These are phyloP conservation scores for Filobasidium floriforme DNA, from an alignment of 768 basidiomycete genomes.

Conservation along the genomic window DNA sequence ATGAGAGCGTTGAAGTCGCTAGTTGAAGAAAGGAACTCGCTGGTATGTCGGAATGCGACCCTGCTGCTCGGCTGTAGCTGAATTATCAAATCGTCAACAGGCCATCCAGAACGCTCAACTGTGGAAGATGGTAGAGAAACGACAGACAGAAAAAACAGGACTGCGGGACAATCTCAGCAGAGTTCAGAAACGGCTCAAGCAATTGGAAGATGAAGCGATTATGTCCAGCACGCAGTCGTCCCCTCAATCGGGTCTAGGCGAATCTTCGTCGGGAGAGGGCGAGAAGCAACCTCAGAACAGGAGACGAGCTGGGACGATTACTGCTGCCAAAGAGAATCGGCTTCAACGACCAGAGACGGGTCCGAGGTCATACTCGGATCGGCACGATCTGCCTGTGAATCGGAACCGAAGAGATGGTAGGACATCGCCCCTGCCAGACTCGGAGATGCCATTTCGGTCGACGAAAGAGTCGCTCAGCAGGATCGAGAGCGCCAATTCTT, in stretches of 20 bases:
- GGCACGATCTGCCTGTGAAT: background rate
- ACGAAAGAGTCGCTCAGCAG: slow-evolving; percentile 2
- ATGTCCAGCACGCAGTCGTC: background rate
- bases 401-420: background rate
- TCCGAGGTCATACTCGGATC: background rate
- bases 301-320: slow-evolving; percentile 3
- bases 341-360: background rate
- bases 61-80: background rate
- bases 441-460: background rate
- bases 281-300: background rate
- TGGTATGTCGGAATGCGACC: slow-evolving; percentile 41
- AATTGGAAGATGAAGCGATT: background rate
- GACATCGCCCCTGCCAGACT: background rate
- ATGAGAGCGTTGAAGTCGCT: slow-evolving; percentile 27
- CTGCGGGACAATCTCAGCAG: slow-evolving; percentile 71
- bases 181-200: slow-evolving; percentile 31
- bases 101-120: slow-evolving; percentile 77
- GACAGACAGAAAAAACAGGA: slow-evolving; percentile 80
- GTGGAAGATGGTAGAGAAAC: slow-evolving; percentile 89
- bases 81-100: background rate
- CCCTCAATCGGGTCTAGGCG: background rate
- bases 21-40: slow-evolving; percentile 68
- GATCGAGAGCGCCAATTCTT: slow-evolving; percentile 2
- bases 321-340: background rate
- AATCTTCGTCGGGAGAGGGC: slow-evolving; percentile 1